Evolutionary conservation across 805 yeast species (phyloP), one percentile per base, ranked within the genome.

Genomic region (Hanseniaspora jakobsenii): DNA sequence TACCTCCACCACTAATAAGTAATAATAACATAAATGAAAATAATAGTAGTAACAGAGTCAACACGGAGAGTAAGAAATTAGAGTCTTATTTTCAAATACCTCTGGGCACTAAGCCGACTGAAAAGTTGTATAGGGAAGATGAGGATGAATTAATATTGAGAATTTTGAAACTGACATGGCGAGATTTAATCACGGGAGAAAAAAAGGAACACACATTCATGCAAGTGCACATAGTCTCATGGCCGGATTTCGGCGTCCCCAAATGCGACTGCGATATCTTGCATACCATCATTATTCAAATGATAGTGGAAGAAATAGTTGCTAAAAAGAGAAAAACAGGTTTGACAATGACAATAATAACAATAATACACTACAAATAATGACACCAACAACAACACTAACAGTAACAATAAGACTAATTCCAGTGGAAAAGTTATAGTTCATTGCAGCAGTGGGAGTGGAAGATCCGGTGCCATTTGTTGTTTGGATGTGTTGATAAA

Each of bases 391-490:
- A n/a, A n/a, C n/a, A n/a, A n/a, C n/a, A n/a, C n/a, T n/a, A n/a
- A n/a, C n/a, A n/a, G n/a, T 3, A 48, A 44, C 19, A 42, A 47
- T 7, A 38, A 26, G 16, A 18, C 16, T 50, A 12, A 40, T 48
- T 13, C 47, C 46, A 34, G 34, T 51, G 64, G 57, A n/a, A 57
- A 64, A 1, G 69, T 77, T 5, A 57, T 85, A 36, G 82, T 81
- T 21, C 97, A 89, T 61, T 89, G 98, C 57, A 84, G 95, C 6
- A 97, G 97, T 1, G 98, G 98, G 0, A 86, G 94, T 56, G 98
- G 98, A 16, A 67, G 98, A 47, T 85, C 97, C 0, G 98, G 98
- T 2, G 82, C 95, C 1, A 80, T 78, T 56, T 75, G 86, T 49
- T 74, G 85, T 1, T 63, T 81, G 18, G 93, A 83, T 55, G 68